Conservation (phyloP, 1,284 basidiomycete species). For the Rhodotorula sp. region DNA sequence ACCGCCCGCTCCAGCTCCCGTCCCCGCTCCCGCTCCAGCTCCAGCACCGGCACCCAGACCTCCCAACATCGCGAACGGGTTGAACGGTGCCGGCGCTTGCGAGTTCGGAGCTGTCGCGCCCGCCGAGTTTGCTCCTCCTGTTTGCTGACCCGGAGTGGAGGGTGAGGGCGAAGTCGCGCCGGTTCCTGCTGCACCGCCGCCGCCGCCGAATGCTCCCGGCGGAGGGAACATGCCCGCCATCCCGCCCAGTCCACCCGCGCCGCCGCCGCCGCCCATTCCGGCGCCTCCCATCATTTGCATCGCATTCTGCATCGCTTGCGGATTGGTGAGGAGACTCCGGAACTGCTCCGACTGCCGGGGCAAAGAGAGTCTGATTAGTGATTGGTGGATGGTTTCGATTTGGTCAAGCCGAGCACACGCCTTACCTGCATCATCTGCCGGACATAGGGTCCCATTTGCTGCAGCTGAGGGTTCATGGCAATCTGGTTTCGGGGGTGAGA, state of each 20-base stretch:
- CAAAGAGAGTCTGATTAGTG: background rate
- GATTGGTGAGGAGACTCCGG: slow-evolving; percentile 56
- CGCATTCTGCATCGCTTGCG: slow-evolving; percentile 73
- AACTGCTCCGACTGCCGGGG: slow-evolving; percentile 33
- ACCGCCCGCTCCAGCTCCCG: slow-evolving; percentile 13
- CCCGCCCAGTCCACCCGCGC: slow-evolving; percentile 29
- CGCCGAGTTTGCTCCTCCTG: background rate
- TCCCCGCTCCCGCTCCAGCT: background rate
- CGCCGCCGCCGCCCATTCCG: background rate
- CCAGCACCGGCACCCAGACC: slow-evolving; percentile 13
- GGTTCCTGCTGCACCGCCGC: slow-evolving; percentile 33
- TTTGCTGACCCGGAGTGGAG: background rate
- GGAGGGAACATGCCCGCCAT: slow-evolving; percentile 40
- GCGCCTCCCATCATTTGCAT: slow-evolving; percentile 53
- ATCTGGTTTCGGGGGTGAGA: slow-evolving; percentile 54
- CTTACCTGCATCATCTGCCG: slow-evolving; percentile 66
- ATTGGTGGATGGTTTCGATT: too few relatives aligned
- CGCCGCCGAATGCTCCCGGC: slow-evolving; percentile 46
- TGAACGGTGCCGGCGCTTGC: slow-evolving; percentile 40
- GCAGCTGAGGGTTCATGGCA: slow-evolving; percentile 73
- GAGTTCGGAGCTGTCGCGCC: slow-evolving; percentile 30
- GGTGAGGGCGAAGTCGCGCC: slow-evolving; percentile 7
- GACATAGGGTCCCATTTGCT: slow-evolving; percentile 73
- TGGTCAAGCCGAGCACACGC: background rate
- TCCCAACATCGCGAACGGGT: slow-evolving; percentile 50